Base-by-base conservation (phyloP, 164 flowering plant species). In the Liquidambar formosana region DNA sequence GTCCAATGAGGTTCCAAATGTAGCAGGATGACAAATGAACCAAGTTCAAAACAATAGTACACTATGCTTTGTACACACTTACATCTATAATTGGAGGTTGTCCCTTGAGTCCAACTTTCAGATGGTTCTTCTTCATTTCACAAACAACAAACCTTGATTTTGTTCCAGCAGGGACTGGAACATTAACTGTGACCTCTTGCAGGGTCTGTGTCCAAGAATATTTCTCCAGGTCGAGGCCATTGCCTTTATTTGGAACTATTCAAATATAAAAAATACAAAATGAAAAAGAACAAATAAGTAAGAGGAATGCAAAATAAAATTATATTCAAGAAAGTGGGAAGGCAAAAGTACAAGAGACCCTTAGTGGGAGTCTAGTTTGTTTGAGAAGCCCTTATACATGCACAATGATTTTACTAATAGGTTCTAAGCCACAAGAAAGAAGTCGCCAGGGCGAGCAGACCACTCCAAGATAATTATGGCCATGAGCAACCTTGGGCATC, bases 31-130 rank as follows among this genome's bases (percentile, higher is more conserved):
- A 6, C 21, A 26, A 15, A 14, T 12, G n/a, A 61, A 47, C 8
- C 33, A 23, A 4, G 10, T 19, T 16, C 22, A 56, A n/a, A 4
- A 16, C n/a, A n/a, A n/a, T n/a, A n/a, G n/a, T n/a, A n/a, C n/a
- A n/a, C n/a, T n/a, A n/a, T n/a, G n/a, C n/a, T n/a, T n/a, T n/a
- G 46, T 11, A 28, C 38, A 58, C 18, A 72, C 90, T 79, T 79
- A 94, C 99, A 66, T 95, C 97, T 60, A 95, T 81, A n/a, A 95
- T 78, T 18, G 97, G 96, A 64, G 94, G 92, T 68, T 93, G 92
- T 11, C 96, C 97, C 85, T 93, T 93, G 48, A 95, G 81, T 66
- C 97, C 97, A 76, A 95, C 85, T 79, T 87, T 93, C 57, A 95
- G 70, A 74, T 69, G 90, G 51, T 87, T 89, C 77, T 89, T 95